These are phyloP conservation scores for Coffea canephora DNA, from an alignment of 257 asterid genomes.

Conservation along the genomic window DNA sequence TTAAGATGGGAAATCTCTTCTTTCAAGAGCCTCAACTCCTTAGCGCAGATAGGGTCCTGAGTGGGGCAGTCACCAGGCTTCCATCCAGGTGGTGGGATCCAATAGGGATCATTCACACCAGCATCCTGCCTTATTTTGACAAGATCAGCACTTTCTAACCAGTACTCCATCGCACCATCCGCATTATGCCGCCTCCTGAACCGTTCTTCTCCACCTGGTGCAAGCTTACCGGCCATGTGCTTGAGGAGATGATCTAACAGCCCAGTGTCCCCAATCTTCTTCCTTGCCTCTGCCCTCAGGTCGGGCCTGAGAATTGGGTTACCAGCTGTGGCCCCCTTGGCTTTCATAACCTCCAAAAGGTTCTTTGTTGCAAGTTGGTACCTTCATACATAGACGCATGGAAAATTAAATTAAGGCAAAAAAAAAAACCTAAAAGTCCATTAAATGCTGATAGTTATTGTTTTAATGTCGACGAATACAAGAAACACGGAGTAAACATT, in stretches of 20 bases:
- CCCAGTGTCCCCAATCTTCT: slow-evolving; percentile 90
- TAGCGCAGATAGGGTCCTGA: slow-evolving; percentile 83
- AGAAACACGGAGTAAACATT: not conserved
- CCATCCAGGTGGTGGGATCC: slow-evolving; percentile 99
- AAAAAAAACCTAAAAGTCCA: not conserved
- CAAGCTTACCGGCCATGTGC: slow-evolving; percentile 93
- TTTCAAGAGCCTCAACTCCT: slow-evolving; percentile 57
- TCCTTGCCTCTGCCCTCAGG: slow-evolving; percentile 88
- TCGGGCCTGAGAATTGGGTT: slow-evolving; percentile 79
- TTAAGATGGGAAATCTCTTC: slow-evolving; percentile 52
- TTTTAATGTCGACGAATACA: not conserved
- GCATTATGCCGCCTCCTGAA: slow-evolving; percentile 89
- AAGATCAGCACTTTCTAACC: slow-evolving; percentile 90
- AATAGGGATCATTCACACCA: slow-evolving; percentile 80
- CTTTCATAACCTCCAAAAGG: slow-evolving; percentile 78
- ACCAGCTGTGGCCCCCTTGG: slow-evolving; percentile 59
- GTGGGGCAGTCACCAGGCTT: slow-evolving; percentile 82
- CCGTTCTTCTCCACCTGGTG: slow-evolving; percentile 69
- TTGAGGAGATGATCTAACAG: slow-evolving; percentile 85
- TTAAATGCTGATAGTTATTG: not conserved
- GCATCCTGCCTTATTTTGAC: slow-evolving; percentile 70
- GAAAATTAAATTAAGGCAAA: not conserved
- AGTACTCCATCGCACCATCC: slow-evolving; percentile 97
- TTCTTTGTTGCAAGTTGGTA: slow-evolving; percentile 76
- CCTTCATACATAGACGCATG: slow-evolving; percentile 36